Evolutionary conservation across 2,329 filamentous ascomycete species (phyloP).

Genomic region (Venturia oleaginea): DNA sequence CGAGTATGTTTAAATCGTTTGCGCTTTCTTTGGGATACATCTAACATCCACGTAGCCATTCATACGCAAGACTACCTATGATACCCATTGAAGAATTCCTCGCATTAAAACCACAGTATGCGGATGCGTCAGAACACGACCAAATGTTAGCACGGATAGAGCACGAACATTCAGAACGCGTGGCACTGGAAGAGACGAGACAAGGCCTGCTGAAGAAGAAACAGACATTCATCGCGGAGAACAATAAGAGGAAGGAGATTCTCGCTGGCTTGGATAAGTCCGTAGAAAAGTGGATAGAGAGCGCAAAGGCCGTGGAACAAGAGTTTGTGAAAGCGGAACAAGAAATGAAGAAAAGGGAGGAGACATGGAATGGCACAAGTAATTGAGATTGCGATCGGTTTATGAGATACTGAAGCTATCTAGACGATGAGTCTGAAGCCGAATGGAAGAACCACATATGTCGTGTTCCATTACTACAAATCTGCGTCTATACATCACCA

Average conservation of each 20-base stretch:
- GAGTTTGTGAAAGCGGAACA: not conserved
- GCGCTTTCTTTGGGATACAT: conserved; percentile 16
- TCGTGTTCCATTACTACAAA: not conserved
- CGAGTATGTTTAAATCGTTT: conserved; percentile 52
- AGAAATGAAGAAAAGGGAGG: conserved; percentile 4
- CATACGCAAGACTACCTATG: conserved; percentile 76
- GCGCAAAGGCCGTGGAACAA: not conserved
- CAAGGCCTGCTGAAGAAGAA: conserved; percentile 55
- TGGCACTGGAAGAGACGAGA: conserved; percentile 75
- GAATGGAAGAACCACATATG: not conserved
- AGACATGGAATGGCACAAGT: not conserved
- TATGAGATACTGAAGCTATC: not conserved
- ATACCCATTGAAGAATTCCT: conserved; percentile 79
- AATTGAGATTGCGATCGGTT: not conserved
- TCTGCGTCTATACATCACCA: not conserved
- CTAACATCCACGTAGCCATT: conserved; percentile 54
- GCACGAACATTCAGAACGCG: conserved; percentile 76
- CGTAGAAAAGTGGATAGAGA: conserved; percentile 46
- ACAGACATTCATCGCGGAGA: conserved; percentile 60
- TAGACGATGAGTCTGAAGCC: not conserved
- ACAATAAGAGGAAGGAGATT: conserved; percentile 90
- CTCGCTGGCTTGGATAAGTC: conserved; percentile 84
- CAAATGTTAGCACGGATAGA: conserved; percentile 87
- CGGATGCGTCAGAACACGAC: conserved; percentile 63
- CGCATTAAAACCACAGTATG: conserved; percentile 62